Evolutionary conservation across 768 basidiomycete species (phyloP).

Genomic region (Epithele typhae): DNA sequence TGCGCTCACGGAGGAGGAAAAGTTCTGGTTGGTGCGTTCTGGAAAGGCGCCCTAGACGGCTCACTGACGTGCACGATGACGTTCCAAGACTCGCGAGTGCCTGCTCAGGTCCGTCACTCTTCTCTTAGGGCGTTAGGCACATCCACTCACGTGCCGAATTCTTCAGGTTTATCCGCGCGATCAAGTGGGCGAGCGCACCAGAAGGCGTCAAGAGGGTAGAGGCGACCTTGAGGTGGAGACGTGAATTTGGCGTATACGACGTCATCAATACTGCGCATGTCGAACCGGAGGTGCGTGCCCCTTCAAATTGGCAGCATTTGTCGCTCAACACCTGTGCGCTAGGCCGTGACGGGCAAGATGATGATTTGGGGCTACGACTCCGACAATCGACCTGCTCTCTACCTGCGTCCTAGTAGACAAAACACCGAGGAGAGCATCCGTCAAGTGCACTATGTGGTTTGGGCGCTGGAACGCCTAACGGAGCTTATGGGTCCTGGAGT

Average conservation of each 20-base stretch:
- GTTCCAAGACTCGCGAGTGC: slow-evolving; percentile 56
- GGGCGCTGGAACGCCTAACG: slow-evolving; percentile 70
- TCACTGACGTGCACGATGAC: neutral
- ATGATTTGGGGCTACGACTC: slow-evolving; percentile 74
- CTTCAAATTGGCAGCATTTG: too few species aligned
- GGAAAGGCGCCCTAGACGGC: neutral
- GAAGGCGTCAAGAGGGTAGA: slow-evolving; percentile 63
- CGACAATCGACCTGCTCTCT: slow-evolving; percentile 59
- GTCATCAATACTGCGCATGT: slow-evolving; percentile 55
- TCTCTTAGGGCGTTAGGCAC: too few species aligned
- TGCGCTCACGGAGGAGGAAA: slow-evolving; percentile 57
- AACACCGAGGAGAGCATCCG: slow-evolving; percentile 67
- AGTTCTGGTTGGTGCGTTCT: slow-evolving; percentile 66
- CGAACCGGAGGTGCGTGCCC: slow-evolving; percentile 62
- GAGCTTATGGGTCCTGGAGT: slow-evolving; percentile 81
- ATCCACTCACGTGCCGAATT: too few species aligned
- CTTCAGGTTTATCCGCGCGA: slow-evolving; percentile 71
- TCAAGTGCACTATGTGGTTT: slow-evolving; percentile 72
- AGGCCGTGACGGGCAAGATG: slow-evolving; percentile 82
- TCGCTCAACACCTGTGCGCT: neutral
- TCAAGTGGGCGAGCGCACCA: slow-evolving; percentile 61
- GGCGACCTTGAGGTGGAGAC: slow-evolving; percentile 71
- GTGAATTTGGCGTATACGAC: slow-evolving; percentile 73
- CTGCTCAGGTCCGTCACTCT: slow-evolving; percentile 61
- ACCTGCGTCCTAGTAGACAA: slow-evolving; percentile 67